Percentiles rank a stretch among this genome's conserved stretches.
Conservation (phyloP, 2,329 filamentous ascomycete species). For the Colletotrichum shisoi region DNA sequence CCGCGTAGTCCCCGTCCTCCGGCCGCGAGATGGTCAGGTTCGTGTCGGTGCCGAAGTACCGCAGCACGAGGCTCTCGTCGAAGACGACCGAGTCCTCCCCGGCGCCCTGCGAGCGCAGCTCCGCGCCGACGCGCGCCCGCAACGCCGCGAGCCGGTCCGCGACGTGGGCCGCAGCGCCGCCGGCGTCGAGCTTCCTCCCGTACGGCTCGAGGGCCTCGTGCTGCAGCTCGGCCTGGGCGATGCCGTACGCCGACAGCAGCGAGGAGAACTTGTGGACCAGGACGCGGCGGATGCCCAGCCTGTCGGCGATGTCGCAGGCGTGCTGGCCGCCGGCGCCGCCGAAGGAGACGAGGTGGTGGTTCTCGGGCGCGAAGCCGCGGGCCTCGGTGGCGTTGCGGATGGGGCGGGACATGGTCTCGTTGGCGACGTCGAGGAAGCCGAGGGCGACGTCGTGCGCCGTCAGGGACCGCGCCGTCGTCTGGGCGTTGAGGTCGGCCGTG, state of each 20-base stretch:
- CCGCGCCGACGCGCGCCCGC: conserved; percentile 46
- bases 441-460: conserved; percentile 60
- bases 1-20: conserved; percentile 43
- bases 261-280: conserved; percentile 55
- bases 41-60: conserved; percentile 50
- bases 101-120: conserved; percentile 55
- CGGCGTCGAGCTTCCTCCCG: conserved; percentile 40
- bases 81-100: conserved; percentile 50
- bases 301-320: conserved; percentile 52
- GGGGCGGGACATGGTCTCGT: conserved; percentile 78
- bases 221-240: conserved; percentile 53
- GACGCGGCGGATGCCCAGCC: conserved; percentile 52
- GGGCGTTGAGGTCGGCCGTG: conserved; percentile 51
- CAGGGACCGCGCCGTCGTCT: conserved; percentile 47
- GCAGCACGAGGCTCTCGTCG: conserved; percentile 47
- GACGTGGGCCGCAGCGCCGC: conserved; percentile 35
- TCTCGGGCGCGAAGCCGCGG: conserved; percentile 46
- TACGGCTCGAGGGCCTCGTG: conserved; percentile 49
- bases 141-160: conserved; percentile 43
- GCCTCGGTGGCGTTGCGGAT: conserved; percentile 79
- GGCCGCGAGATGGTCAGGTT: conserved; percentile 47
- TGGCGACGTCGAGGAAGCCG: conserved; percentile 78
- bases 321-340: conserved; percentile 77
- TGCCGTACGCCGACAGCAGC: conserved; percentile 55
- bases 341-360: conserved; percentile 54